phyloP scores from a whole-genome alignment of 2,329 filamentous ascomycete genomes.

The Fusarium luffae region DNA sequence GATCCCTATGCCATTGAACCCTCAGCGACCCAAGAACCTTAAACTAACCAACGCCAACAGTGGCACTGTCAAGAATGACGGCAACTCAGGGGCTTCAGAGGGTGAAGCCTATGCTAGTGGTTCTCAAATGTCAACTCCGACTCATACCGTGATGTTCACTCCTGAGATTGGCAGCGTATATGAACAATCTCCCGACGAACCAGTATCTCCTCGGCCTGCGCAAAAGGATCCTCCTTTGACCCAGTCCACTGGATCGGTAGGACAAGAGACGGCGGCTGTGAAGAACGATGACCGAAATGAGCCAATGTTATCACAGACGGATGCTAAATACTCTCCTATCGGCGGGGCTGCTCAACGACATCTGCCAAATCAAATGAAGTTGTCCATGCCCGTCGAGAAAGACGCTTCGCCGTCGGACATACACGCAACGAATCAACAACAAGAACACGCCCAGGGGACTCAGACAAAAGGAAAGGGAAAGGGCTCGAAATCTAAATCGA shows the following conservation, averaged over 20 bases:
- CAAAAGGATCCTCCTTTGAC: neutral
- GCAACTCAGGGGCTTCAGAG: neutral
- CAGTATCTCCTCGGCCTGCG: neutral
- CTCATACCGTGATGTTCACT: conserved; percentile 13
- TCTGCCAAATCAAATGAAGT: neutral
- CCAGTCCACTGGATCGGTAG: neutral
- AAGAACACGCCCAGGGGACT: neutral
- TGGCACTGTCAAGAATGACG: neutral
- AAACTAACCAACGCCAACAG: conserved; percentile 8
- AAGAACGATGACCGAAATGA: neutral
- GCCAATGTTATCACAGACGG: neutral
- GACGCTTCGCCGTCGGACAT: neutral
- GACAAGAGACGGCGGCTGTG: neutral
- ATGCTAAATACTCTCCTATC: neutral
- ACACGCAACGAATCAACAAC: neutral
- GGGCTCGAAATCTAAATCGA: conserved; percentile 27
- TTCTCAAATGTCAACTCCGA: conserved; percentile 26
- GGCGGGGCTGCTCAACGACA: neutral
- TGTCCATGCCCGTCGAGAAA: neutral
- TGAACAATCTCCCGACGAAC: conserved; percentile 12
- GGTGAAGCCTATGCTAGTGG: conserved; percentile 6
- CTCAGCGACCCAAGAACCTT: conserved; percentile 26
- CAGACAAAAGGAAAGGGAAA: conserved; percentile 23
- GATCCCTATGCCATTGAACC: conserved; percentile 50
- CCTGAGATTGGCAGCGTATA: conserved; percentile 22